These are phyloP conservation scores for Phytophthora pinifolia DNA, from an alignment of 352 stramenopile species.

Conservation along the genomic window DNA sequence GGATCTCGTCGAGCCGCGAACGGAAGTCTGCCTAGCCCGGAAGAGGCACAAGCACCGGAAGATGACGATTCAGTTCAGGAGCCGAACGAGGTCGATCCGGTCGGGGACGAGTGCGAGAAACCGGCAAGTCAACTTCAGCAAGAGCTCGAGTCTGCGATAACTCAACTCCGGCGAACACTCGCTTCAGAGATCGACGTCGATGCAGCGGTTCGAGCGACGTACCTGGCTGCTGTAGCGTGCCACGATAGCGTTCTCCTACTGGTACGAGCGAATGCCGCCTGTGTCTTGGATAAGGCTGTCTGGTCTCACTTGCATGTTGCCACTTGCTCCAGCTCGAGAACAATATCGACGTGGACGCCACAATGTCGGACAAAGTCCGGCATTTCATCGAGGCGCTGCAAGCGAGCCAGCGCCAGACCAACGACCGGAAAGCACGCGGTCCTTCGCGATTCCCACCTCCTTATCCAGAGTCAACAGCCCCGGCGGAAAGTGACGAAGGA, in stretches of 20 bases:
- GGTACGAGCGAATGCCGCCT: slow-evolving; percentile 15
- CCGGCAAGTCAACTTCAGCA: slow-evolving; percentile 23
- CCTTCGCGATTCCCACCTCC: slow-evolving; percentile 34
- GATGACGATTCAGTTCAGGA: slow-evolving; percentile 1
- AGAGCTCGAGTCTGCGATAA: slow-evolving; percentile 28
- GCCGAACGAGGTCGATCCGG: not conserved
- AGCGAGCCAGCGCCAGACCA: slow-evolving; percentile 17
- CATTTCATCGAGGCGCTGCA: slow-evolving; percentile 41
- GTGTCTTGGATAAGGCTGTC: too few species aligned
- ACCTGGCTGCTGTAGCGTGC: slow-evolving; percentile 40
- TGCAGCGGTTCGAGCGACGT: slow-evolving; percentile 39
- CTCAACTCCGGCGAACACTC: slow-evolving; percentile 19
- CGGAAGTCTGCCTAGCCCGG: too few species aligned
- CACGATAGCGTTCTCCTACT: slow-evolving; percentile 38
- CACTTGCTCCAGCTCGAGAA: slow-evolving; percentile 25
- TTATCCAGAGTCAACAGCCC: slow-evolving; percentile 35
- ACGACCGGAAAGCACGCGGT: not conserved
- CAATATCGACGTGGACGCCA: slow-evolving; percentile 27
- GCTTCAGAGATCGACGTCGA: slow-evolving; percentile 5
- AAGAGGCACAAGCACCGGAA: too few species aligned
- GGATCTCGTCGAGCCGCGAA: slow-evolving; percentile 4
- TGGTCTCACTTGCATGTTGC: slow-evolving; percentile 3
- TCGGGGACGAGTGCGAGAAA: slow-evolving; percentile 22
- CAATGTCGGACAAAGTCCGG: slow-evolving; percentile 28
- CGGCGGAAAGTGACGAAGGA: slow-evolving; percentile 18